Percentiles rank a stretch among this genome's conserved stretches.
phyloP scores from a whole-genome alignment of 106 monocot genomes.

The Allium sativum region DNA sequence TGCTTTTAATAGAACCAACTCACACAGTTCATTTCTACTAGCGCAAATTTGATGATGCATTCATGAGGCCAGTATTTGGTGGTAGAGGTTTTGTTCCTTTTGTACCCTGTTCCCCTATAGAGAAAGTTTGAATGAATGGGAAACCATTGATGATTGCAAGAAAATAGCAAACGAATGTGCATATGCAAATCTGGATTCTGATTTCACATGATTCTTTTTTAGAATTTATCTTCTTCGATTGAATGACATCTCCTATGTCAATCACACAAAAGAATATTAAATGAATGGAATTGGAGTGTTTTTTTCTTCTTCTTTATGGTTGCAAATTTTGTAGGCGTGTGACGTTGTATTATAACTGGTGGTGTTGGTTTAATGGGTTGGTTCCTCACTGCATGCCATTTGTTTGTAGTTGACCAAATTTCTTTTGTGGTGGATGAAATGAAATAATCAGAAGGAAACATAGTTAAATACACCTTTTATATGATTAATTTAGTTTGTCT shows the following conservation, averaged over 20 bases:
- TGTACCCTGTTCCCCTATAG: conserved; percentile 76
- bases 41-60: conserved; percentile 77
- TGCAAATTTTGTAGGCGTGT: conserved; percentile 13
- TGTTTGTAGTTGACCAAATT: too few species aligned
- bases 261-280: too few species aligned
- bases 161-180: background rate
- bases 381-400: too few species aligned
- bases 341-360: too few species aligned
- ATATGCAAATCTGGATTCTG: background rate
- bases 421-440: too few species aligned
- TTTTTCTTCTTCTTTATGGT: background rate
- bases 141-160: background rate
- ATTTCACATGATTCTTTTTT: background rate
- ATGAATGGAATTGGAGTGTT: too few species aligned
- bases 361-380: too few species aligned
- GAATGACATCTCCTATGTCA: too few species aligned
- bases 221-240: too few species aligned
- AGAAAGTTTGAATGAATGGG: conserved; percentile 32
- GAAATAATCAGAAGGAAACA: too few species aligned
- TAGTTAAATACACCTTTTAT: too few species aligned
- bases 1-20: conserved; percentile 67
- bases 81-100: conserved; percentile 77
- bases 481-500: too few species aligned
- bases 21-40: conserved; percentile 77
- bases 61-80: conserved; percentile 84